These are phyloP conservation scores for Nemophila menziesii DNA, from an alignment of 257 asterid genomes.

Conservation along the genomic window DNA sequence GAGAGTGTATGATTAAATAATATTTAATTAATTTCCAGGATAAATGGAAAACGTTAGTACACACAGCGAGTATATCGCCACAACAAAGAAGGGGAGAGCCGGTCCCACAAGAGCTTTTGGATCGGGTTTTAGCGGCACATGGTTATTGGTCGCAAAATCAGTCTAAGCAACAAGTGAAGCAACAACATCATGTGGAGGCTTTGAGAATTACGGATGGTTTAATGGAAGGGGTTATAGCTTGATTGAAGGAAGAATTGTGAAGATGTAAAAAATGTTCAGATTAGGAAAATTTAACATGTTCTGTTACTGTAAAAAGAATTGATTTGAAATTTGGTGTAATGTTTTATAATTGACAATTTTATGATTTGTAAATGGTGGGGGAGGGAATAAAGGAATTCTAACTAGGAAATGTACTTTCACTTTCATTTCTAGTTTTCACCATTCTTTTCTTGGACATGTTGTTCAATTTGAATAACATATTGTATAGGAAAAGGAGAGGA, in stretches of 20 bases:
- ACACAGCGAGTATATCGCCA: constrained; percentile 18
- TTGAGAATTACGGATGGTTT: background rate
- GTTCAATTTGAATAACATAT: too few species aligned
- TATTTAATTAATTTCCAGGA: constrained; percentile 8
- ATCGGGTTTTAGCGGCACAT: constrained; percentile 13
- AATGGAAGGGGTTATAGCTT: constrained; percentile 4
- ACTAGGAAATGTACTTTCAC: background rate
- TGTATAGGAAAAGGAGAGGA: too few species aligned
- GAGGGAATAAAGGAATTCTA: background rate
- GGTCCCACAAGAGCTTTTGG: constrained; percentile 15
- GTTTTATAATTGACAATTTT: background rate
- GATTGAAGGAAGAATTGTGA: constrained; percentile 5
- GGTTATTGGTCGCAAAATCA: constrained; percentile 15
- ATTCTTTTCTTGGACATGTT: background rate
- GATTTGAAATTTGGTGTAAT: constrained; percentile 8
- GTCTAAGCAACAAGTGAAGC: constrained; percentile 13
- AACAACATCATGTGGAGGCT: constrained; percentile 7
- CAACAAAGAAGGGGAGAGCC: constrained; percentile 19
- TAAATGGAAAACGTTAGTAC: constrained; percentile 18
- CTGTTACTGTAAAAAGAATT: constrained; percentile 3
- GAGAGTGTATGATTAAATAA: background rate
- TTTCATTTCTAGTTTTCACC: too few species aligned
- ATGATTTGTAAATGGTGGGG: background rate
- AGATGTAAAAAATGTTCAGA: constrained; percentile 9
- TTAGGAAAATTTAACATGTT: background rate